These are phyloP conservation scores for Fraxinus velutina DNA, from an alignment of 305 asterid species.

Conservation along the genomic window DNA sequence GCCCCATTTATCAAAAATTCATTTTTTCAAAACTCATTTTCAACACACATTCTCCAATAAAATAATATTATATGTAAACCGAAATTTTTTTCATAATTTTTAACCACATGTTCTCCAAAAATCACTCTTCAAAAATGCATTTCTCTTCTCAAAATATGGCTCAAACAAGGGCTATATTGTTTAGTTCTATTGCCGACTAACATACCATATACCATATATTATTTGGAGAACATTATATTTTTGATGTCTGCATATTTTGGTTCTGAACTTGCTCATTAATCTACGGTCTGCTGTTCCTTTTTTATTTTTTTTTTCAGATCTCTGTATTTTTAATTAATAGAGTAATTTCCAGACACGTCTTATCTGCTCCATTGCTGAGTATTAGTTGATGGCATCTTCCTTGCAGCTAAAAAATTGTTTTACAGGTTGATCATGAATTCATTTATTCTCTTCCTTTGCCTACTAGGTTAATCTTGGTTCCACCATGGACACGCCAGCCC, in stretches of 20 bases:
- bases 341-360: not conserved
- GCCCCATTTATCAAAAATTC: not conserved
- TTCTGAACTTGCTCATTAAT: not conserved
- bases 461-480: constrained; percentile 52
- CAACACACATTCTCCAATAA: not conserved
- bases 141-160: not conserved
- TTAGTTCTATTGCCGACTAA: not conserved
- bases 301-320: not conserved
- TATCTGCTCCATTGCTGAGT: not conserved
- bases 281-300: not conserved
- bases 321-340: not conserved
- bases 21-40: not conserved
- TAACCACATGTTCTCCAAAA: not conserved
- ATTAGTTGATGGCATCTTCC: not conserved
- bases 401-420: not conserved
- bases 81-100: not conserved
- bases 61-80: not conserved
- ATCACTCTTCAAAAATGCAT: not conserved
- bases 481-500: constrained; percentile 35
- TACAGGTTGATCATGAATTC: constrained; percentile 6
- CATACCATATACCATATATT: not conserved
- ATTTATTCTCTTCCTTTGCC: not conserved
- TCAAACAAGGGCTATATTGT: not conserved
- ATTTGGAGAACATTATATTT: not conserved
- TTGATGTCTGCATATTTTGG: not conserved